Percentiles rank a stretch among this genome's conserved stretches.
These are phyloP conservation scores for Trametes meyenii DNA, from an alignment of 768 basidiomycete species.

Conservation along the genomic window DNA sequence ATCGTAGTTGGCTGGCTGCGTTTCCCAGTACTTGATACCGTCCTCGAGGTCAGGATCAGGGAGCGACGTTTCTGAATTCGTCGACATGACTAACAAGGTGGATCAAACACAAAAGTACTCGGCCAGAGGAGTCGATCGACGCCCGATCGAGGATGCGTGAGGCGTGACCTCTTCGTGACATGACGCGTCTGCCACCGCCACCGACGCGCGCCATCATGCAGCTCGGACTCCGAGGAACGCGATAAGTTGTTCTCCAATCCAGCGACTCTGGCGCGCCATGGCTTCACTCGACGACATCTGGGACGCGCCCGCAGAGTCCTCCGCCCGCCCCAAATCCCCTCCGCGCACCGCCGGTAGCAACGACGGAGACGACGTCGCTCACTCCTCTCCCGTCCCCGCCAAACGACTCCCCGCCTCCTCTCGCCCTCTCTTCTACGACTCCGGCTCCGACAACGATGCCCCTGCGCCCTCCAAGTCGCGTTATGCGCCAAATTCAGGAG, in stretches of 20 bases:
- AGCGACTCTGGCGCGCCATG: background rate
- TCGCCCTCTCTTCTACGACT: constrained; percentile 55
- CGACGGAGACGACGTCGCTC: constrained; percentile 13
- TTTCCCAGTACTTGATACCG: constrained; percentile 86
- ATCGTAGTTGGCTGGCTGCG: constrained; percentile 78
- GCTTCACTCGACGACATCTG: constrained; percentile 59
- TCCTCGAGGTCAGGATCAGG: constrained; percentile 63
- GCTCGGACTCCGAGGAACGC: too few relatives aligned
- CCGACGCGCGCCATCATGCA: too few relatives aligned
- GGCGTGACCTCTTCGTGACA: constrained; percentile 17
- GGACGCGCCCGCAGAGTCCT: constrained; percentile 50
- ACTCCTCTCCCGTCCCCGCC: constrained; percentile 17
- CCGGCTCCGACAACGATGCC: constrained; percentile 56
- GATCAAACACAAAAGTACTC: background rate
- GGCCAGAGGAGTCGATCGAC: background rate
- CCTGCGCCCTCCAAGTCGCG: constrained; percentile 18
- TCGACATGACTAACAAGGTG: background rate
- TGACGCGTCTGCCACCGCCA: constrained; percentile 18
- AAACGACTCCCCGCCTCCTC: constrained; percentile 38
- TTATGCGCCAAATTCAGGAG: constrained; percentile 25
- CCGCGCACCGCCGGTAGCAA: constrained; percentile 22
- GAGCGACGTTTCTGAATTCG: constrained; percentile 12
- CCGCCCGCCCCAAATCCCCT: constrained; percentile 16
- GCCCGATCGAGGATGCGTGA: background rate
- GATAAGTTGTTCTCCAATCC: too few relatives aligned